phyloP scores from a whole-genome alignment of 2,329 filamentous ascomycete genomes.

The Paecilomyces sp. region DNA sequence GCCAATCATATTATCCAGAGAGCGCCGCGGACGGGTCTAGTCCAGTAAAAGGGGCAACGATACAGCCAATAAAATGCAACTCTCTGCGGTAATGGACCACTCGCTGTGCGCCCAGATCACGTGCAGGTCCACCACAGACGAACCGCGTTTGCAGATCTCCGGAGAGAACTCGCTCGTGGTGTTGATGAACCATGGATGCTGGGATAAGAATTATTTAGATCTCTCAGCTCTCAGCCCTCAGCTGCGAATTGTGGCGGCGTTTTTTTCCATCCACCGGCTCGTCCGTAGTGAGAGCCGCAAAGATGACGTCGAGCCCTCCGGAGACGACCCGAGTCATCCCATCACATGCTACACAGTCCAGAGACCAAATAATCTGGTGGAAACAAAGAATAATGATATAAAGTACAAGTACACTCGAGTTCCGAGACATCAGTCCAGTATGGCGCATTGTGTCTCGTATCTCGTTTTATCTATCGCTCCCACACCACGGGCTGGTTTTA shows the following conservation, averaged over 20 bases:
- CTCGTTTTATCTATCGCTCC: background rate
- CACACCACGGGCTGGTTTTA: background rate
- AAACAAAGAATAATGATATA: background rate
- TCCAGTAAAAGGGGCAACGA: background rate
- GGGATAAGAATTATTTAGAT: too few species aligned
- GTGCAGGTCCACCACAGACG: background rate
- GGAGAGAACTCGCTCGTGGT: too few species aligned
- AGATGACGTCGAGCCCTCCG: too few species aligned
- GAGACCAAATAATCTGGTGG: background rate
- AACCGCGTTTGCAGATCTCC: background rate
- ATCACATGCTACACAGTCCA: background rate
- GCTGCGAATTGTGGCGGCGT: too few species aligned
- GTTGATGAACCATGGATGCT: too few species aligned
- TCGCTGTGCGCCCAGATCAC: background rate
- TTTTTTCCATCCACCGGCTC: too few species aligned
- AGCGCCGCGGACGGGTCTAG: background rate
- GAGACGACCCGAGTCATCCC: too few species aligned
- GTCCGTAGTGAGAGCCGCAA: too few species aligned
- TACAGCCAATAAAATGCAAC: background rate
- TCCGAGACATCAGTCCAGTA: too few species aligned
- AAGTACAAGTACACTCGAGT: background rate
- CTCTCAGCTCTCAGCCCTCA: too few species aligned
- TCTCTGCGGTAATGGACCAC: background rate
- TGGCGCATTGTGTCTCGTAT: too few species aligned
- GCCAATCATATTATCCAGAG: background rate